These are phyloP conservation scores for Aaosphaeria pasadenensis DNA, from an alignment of 2,329 filamentous ascomycete genomes.

Conservation along the genomic window DNA sequence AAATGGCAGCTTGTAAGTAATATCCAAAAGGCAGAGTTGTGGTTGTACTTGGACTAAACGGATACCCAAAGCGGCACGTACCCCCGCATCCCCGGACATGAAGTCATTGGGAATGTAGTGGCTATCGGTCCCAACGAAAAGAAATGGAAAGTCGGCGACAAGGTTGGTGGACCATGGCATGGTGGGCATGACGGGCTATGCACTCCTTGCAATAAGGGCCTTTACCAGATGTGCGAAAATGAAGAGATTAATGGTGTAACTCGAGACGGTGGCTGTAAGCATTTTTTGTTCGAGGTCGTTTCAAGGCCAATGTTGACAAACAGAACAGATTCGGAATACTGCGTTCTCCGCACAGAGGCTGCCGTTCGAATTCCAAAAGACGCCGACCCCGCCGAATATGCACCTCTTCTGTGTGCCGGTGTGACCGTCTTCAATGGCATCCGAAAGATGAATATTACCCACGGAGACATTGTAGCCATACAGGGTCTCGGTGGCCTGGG, in stretches of 20 bases:
- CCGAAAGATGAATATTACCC: conserved; percentile 45
- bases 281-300: not conserved
- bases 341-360: conserved; percentile 59
- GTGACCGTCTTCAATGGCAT: conserved; percentile 55
- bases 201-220: conserved; percentile 59
- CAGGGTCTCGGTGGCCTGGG: conserved; percentile 54
- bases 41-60: not conserved
- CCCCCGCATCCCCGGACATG: conserved; percentile 67
- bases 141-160: conserved; percentile 61
- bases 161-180: conserved; percentile 68
- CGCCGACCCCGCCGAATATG: conserved; percentile 45
- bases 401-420: conserved; percentile 47
- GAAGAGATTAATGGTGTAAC: conserved; percentile 62
- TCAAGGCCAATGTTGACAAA: not conserved
- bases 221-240: conserved; percentile 68
- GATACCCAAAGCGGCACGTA: conserved; percentile 18
- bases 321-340: conserved; percentile 56
- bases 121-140: conserved; percentile 57
- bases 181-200: conserved; percentile 64
- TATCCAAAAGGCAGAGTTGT: not conserved
- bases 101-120: conserved; percentile 66
- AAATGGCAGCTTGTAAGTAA: conserved; percentile 11
- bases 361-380: conserved; percentile 51
- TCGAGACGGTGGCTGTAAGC: conserved; percentile 62
- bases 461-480: conserved; percentile 49